Evolutionary conservation across 768 basidiomycete genomes (phyloP), one percentile per base, ranked within the genome.

Genomic region (Pleurotus sapidus): DNA sequence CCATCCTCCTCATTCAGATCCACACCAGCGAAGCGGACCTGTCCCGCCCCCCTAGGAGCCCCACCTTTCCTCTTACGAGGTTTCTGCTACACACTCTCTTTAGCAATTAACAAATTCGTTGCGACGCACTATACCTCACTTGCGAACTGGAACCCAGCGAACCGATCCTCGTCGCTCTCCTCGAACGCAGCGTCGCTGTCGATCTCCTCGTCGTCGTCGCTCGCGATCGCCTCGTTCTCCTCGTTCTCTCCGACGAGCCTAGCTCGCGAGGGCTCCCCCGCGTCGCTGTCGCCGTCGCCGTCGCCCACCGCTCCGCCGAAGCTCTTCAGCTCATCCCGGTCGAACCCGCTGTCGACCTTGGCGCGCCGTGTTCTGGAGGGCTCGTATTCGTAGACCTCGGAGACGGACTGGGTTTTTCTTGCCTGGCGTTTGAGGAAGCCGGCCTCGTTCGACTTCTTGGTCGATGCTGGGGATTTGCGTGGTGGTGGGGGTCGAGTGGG

Each of bases 111-210:
- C 57, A 48, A 61, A 49, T 23, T 39, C 45, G 14, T 20, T 18
- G 48, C 51, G 48, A 9, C 40, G 50, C 40, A 34, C 30, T 74
- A 63, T 67, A 82, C 78, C 66, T 77, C 77, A 25, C 62, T 63
- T 8, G 74, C 72, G 58, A 82, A 82, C 60, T 50, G n/a, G n/a
- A 45, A 45, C n/a, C 84, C 87, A 8, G 84, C 85, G 70, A 86
- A 93, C 3, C 78, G 74, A n/a, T 94, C 91, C 57, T 86, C 86
- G 34, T 92, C 91, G 56, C 82, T 85, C 67, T 91, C 88, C 59
- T 91, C 89, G 59, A 92, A 91, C 1, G 91, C 93, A 60, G 78
- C 86, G 64, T 95, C 93, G 60, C 86, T 89, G 59, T 92, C 89
- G 46, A 94, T 82, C 59, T 94, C 91, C 65, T 94, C 91, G 65